A percentile compares a stretch with the other conserved stretches of the same genome.
phyloP scores from a whole-genome alignment of 2,329 filamentous ascomycete genomes.

The Epichloe elymi region DNA sequence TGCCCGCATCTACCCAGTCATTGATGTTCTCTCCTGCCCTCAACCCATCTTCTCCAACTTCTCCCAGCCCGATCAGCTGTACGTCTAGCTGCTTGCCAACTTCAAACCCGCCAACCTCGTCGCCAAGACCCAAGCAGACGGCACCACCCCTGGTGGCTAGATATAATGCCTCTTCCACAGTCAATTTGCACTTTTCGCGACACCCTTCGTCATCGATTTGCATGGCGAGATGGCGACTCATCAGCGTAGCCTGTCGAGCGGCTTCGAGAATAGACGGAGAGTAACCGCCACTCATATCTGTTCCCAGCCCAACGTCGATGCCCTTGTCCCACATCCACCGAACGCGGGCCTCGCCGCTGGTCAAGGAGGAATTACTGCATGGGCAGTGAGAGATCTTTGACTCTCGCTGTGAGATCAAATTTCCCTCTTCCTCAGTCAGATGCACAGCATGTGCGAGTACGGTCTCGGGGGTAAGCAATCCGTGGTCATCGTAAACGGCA shows the following conservation, averaged over 20 bases:
- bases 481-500: slow-evolving; percentile 62
- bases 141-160: slow-evolving; percentile 84
- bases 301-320: slow-evolving; percentile 73
- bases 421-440: slow-evolving; percentile 52
- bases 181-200: slow-evolving; percentile 48
- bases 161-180: slow-evolving; percentile 76
- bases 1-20: slow-evolving; percentile 31
- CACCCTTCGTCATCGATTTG: slow-evolving; percentile 19
- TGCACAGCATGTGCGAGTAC: slow-evolving; percentile 82
- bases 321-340: slow-evolving; percentile 61
- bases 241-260: slow-evolving; percentile 68
- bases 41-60: slow-evolving; percentile 26
- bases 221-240: slow-evolving; percentile 60
- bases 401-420: slow-evolving; percentile 45
- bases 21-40: slow-evolving; percentile 12
- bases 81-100: slow-evolving; percentile 85
- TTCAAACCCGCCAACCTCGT: slow-evolving; percentile 67
- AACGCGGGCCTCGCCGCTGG: slow-evolving; percentile 65
- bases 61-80: slow-evolving; percentile 59
- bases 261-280: slow-evolving; percentile 69
- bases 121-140: slow-evolving; percentile 59
- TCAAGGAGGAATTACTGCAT: slow-evolving; percentile 70
- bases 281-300: slow-evolving; percentile 83
- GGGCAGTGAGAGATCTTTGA: slow-evolving; percentile 76
- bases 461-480: slow-evolving; percentile 57